Percentiles rank a stretch among this genome's conserved stretches.
These are phyloP conservation scores for Truncatella angustata DNA, from an alignment of 2,329 filamentous ascomycete species.

Conservation along the genomic window DNA sequence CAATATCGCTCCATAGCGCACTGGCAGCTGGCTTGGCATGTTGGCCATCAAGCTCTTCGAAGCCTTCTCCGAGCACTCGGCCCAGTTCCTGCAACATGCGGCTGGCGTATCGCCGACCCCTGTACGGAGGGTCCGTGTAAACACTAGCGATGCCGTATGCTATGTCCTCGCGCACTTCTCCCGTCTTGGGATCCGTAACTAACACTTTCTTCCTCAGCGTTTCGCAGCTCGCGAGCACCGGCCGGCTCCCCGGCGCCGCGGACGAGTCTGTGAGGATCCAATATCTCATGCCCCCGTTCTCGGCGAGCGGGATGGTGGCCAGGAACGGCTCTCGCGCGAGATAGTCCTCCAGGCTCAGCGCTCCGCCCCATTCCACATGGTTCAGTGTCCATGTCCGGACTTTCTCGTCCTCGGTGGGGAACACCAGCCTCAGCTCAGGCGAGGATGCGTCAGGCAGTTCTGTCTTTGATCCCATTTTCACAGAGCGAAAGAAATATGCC, in stretches of 20 bases:
- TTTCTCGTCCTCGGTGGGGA: constrained; percentile 57
- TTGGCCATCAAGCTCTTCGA: constrained; percentile 13
- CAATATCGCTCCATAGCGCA: constrained; percentile 83
- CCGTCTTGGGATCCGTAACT: constrained; percentile 34
- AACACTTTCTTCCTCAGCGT: constrained; percentile 59
- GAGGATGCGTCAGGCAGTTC: constrained; percentile 32
- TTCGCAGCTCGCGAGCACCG: constrained; percentile 63
- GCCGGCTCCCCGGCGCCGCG: constrained; percentile 34
- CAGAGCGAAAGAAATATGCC: not conserved
- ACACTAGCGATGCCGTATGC: constrained; percentile 78
- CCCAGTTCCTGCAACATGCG: constrained; percentile 71
- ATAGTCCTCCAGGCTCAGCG: constrained; percentile 54
- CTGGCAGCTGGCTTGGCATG: constrained; percentile 56
- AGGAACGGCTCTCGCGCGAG: constrained; percentile 59
- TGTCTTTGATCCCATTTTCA: constrained; percentile 32
- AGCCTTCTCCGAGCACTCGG: not conserved
- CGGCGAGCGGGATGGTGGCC: constrained; percentile 54
- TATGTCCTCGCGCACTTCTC: constrained; percentile 50
- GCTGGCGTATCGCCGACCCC: constrained; percentile 73
- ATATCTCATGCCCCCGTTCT: constrained; percentile 56
- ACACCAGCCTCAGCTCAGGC: constrained; percentile 45
- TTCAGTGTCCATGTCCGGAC: constrained; percentile 53
- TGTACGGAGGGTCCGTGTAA: constrained; percentile 66
- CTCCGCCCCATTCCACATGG: constrained; percentile 56
- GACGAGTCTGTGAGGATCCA: constrained; percentile 58